Conservation (phyloP, 2,329 filamentous ascomycete genomes). For the Sclerotiophoma versabilis region DNA sequence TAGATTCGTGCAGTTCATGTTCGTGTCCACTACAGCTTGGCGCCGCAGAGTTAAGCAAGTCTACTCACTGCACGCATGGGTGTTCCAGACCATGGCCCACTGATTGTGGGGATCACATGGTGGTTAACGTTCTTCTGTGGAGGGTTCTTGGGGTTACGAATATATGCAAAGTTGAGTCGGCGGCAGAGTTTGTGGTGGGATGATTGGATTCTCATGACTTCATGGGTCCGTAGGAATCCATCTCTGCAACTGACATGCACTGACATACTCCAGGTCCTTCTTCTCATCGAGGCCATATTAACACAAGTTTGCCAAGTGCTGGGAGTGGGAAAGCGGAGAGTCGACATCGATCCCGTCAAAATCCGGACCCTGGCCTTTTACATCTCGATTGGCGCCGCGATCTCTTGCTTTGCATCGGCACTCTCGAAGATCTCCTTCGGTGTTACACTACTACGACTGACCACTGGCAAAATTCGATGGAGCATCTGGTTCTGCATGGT, state of each 20-base stretch:
- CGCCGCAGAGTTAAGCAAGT: constrained; percentile 3
- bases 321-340: constrained; percentile 33
- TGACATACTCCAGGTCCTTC: constrained; percentile 25
- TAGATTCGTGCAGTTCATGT: constrained; percentile 8
- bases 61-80: constrained; percentile 7
- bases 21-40: neutral
- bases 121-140: constrained; percentile 30
- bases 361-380: constrained; percentile 22
- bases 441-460: constrained; percentile 37
- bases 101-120: constrained; percentile 38
- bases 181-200: constrained; percentile 40
- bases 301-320: constrained; percentile 31
- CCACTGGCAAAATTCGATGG: constrained; percentile 17
- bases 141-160: constrained; percentile 29
- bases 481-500: constrained; percentile 36
- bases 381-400: constrained; percentile 26
- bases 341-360: constrained; percentile 26
- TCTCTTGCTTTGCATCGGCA: constrained; percentile 36
- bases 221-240: constrained; percentile 27
- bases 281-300: constrained; percentile 28
- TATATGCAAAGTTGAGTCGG: constrained; percentile 39
- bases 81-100: constrained; percentile 30
- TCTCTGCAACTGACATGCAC: neutral
- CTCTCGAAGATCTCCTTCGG: constrained; percentile 41
- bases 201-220: constrained; percentile 35